These are phyloP conservation scores for Linnemannia zychae DNA, from an alignment of 192 early-diverging fungal species.

Conservation along the genomic window DNA sequence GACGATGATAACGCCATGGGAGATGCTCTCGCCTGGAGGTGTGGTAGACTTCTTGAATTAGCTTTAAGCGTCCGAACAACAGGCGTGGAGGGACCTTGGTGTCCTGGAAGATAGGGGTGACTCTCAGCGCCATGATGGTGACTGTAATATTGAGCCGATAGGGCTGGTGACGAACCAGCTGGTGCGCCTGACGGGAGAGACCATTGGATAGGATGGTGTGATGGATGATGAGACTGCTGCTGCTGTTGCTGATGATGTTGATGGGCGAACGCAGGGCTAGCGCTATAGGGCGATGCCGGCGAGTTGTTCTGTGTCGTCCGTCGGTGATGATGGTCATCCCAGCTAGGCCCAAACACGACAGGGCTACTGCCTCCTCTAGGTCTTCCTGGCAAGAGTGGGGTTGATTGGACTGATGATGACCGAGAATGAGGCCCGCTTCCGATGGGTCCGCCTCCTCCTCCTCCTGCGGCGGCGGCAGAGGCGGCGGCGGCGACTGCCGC, in stretches of 20 bases:
- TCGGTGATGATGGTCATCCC: conserved; percentile 28
- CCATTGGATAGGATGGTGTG: conserved; percentile 23
- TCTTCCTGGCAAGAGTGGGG: conserved; percentile 20
- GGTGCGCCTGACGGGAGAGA: conserved; percentile 20
- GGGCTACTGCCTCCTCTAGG: conserved; percentile 47
- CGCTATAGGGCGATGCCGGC: background rate
- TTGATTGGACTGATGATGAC: conserved; percentile 43
- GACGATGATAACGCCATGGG: background rate
- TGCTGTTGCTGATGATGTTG: conserved; percentile 21
- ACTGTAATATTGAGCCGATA: background rate
- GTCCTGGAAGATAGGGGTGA: conserved; percentile 9
- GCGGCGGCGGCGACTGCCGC: conserved; percentile 1
- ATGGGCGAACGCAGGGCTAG: conserved; percentile 10
- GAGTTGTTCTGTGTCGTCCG: conserved; percentile 17
- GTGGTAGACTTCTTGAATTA: conserved; percentile 46
- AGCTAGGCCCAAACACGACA: conserved; percentile 29
- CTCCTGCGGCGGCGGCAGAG: too few relatives aligned
- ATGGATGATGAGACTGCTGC: conserved; percentile 3
- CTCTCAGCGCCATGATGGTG: conserved; percentile 6
- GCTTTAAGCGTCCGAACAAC: conserved; percentile 35
- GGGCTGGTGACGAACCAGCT: background rate
- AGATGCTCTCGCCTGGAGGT: conserved; percentile 34
- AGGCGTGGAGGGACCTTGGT: background rate
- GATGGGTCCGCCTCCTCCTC: too few relatives aligned
- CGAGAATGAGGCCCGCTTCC: conserved; percentile 14